Conservation (phyloP, 768 basidiomycete genomes). For the Kockovaella imperatae region DNA sequence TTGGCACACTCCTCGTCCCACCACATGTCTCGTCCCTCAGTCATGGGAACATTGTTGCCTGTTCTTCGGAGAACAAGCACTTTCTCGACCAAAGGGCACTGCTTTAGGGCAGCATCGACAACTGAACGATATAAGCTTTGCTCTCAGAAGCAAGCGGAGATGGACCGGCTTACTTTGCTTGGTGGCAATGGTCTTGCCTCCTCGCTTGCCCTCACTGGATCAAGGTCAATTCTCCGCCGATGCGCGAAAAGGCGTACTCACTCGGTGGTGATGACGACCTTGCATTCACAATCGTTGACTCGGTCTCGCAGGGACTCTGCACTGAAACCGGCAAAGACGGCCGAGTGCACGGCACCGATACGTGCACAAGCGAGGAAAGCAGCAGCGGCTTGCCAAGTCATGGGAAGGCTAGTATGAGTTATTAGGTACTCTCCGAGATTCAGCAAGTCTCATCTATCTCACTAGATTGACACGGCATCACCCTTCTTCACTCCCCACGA, state of each 20-base stretch:
- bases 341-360: conserved; percentile 92
- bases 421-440: no score
- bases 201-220: conserved; percentile 68
- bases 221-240: neutral
- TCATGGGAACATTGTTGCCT: conserved; percentile 72
- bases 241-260: conserved; percentile 11
- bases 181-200: conserved; percentile 82
- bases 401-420: conserved; percentile 28
- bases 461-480: conserved; percentile 51
- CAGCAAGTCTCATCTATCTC: conserved; percentile 4
- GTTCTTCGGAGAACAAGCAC: conserved; percentile 84
- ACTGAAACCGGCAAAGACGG: conserved; percentile 95
- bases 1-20: conserved; percentile 87
- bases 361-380: conserved; percentile 97
- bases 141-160: neutral
- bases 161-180: conserved; percentile 35
- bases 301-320: conserved; percentile 91
- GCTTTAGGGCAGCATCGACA: conserved; percentile 80
- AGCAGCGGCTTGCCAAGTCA: conserved; percentile 70
- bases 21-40: conserved; percentile 80
- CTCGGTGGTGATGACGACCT: conserved; percentile 90
- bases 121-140: conserved; percentile 48
- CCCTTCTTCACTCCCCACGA: conserved; percentile 86
- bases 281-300: conserved; percentile 75
- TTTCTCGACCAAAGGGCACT: conserved; percentile 77